These are phyloP conservation scores for Xylariaceae sp. DNA, from an alignment of 2,329 filamentous ascomycete genomes.

Conservation along the genomic window DNA sequence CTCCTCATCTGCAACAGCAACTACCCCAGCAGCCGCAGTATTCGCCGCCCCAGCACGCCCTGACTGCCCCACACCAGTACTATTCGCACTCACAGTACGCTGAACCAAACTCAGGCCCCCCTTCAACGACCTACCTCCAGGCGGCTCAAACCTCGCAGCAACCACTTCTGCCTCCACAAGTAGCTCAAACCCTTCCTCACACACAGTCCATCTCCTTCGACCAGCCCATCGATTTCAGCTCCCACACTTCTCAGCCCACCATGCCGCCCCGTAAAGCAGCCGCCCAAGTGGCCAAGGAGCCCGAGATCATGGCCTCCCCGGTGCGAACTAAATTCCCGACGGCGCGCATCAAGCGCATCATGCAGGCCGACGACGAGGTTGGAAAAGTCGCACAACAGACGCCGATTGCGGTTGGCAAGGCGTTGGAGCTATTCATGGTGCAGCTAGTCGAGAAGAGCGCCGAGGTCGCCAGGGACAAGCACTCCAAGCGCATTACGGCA, in stretches of 20 bases:
- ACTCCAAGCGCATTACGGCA: conserved; percentile 85
- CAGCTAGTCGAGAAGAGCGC: conserved; percentile 86
- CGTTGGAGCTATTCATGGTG: conserved; percentile 97
- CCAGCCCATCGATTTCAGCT: conserved; percentile 16
- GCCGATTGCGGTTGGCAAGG: conserved; percentile 92
- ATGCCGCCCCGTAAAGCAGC: conserved; percentile 43
- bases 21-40: conserved; percentile 1
- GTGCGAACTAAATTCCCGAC: conserved; percentile 97
- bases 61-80: background rate
- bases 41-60: conserved; percentile 2
- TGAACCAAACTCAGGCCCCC: conserved; percentile 23
- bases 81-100: conserved; percentile 19
- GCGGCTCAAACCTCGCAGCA: conserved; percentile 10
- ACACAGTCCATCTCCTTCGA: conserved; percentile 26
- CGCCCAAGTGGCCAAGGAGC: conserved; percentile 37
- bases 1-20: conserved; percentile 8
- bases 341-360: conserved; percentile 95
- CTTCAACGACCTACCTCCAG: conserved; percentile 18
- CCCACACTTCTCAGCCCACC: conserved; percentile 12
- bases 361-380: conserved; percentile 98
- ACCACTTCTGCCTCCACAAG: conserved; percentile 2
- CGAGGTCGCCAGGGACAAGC: conserved; percentile 75
- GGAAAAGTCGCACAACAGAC: conserved; percentile 98
- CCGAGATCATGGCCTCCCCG: conserved; percentile 59
- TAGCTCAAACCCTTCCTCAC: conserved; percentile 14